Percentiles rank a stretch among this genome's conserved stretches.
These are phyloP conservation scores for Globisporangium nagaii DNA, from an alignment of 352 stramenopile genomes.

Conservation along the genomic window DNA sequence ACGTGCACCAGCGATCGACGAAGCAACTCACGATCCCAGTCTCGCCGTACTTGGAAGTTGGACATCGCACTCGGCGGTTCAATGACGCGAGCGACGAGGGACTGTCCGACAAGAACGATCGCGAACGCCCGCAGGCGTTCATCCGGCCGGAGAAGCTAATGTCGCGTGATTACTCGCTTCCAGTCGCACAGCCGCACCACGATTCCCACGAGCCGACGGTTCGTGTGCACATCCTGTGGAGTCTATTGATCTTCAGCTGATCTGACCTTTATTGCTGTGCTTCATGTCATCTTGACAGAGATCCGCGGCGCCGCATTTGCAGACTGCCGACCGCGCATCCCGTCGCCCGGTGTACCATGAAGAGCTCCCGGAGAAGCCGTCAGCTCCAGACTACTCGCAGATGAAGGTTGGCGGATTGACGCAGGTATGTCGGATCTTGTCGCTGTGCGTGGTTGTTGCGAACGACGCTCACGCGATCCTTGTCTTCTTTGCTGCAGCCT, in stretches of 20 bases:
- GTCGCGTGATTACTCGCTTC: constrained; percentile 9
- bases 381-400: constrained; percentile 17
- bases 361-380: constrained; percentile 20
- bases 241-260: neutral
- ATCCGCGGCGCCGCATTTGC: constrained; percentile 27
- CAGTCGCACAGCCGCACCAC: neutral
- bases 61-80: constrained; percentile 41
- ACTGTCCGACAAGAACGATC: neutral
- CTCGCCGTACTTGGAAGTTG: constrained; percentile 58
- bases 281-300: neutral
- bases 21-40: constrained; percentile 79
- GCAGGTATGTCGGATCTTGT: constrained; percentile 21
- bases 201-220: constrained; percentile 4
- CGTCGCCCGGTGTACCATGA: constrained; percentile 20
- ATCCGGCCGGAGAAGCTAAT: constrained; percentile 15
- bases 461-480: neutral
- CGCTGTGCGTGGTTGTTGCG: neutral
- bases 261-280: neutral
- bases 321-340: constrained; percentile 32
- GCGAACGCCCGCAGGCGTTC: constrained; percentile 2
- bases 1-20: constrained; percentile 71
- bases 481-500: constrained; percentile 21
- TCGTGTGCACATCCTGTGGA: neutral
- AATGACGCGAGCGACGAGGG: constrained; percentile 15
- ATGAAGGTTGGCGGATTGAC: constrained; percentile 27